A percentile compares a stretch with the other conserved stretches of the same genome.
Evolutionary conservation across 306 rosid species (phyloP).

Genomic region (Vigna angularis): DNA sequence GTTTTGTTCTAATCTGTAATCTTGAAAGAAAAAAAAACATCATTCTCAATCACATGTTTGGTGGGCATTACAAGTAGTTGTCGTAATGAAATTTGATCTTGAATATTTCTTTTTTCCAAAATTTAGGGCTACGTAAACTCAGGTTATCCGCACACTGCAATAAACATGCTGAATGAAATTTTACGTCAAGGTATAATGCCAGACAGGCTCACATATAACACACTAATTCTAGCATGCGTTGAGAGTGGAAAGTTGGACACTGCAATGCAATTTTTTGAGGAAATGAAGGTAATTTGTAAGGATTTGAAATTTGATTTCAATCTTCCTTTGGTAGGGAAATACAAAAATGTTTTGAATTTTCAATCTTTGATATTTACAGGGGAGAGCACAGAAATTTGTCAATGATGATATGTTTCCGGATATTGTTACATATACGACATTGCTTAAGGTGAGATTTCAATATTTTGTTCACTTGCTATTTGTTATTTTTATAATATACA

Average conservation of each 20-base stretch:
- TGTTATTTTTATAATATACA: neutral
- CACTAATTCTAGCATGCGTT: conserved; percentile 76
- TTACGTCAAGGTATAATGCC: conserved; percentile 67
- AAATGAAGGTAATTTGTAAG: conserved; percentile 75
- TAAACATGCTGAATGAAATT: conserved; percentile 62
- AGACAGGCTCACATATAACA: conserved; percentile 80
- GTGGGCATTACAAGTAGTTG: conserved; percentile 13
- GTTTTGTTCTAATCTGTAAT: conserved; percentile 54
- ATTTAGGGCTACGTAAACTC: conserved; percentile 75
- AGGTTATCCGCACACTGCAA: conserved; percentile 70
- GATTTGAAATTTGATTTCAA: conserved; percentile 59
- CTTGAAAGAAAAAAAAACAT: conserved; percentile 40
- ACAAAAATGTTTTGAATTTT: conserved; percentile 37
- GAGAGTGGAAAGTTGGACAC: conserved; percentile 66
- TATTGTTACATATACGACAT: conserved; percentile 73
- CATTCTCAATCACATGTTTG: conserved; percentile 7
- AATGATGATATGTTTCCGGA: conserved; percentile 69
- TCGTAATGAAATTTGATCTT: neutral
- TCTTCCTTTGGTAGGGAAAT: conserved; percentile 45
- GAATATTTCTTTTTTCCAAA: conserved; percentile 17
- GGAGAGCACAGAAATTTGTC: conserved; percentile 50
- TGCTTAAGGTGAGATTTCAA: conserved; percentile 68
- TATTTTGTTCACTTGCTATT: conserved; percentile 12
- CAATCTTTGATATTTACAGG: conserved; percentile 51
- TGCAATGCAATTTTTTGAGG: conserved; percentile 72